phyloP scores from a whole-genome alignment of 2,329 filamentous ascomycete species.

The Penicillium sp. region DNA sequence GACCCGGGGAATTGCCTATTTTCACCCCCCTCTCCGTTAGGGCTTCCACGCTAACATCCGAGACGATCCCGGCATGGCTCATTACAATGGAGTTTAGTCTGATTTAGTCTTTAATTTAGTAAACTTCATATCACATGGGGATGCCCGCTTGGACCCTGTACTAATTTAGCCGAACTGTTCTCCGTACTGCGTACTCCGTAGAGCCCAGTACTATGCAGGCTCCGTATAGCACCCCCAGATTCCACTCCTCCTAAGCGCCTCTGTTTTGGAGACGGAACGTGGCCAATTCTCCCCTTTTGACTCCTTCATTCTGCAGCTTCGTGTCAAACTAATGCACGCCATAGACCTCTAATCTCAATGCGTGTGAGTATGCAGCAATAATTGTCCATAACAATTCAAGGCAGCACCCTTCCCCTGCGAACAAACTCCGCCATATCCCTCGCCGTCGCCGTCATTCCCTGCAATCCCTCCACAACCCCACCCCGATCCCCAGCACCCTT shows the following conservation, averaged over 20 bases:
- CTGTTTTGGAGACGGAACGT: conserved; percentile 15
- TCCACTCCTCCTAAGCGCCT: conserved; percentile 6
- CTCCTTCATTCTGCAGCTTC: neutral
- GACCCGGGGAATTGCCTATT: conserved; percentile 4
- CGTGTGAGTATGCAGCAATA: no score
- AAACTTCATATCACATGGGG: conserved; percentile 1
- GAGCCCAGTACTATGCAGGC: no score
- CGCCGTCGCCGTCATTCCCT: conserved; percentile 8
- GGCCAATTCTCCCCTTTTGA: neutral
- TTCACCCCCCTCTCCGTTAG: conserved; percentile 7
- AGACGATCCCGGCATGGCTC: neutral
- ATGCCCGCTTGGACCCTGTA: neutral
- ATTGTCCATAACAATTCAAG: neutral
- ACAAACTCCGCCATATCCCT: conserved; percentile 22
- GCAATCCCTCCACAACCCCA: conserved; percentile 21
- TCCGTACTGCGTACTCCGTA: neutral
- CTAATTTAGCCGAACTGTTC: neutral
- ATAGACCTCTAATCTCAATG: neutral
- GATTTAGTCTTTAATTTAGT: neutral
- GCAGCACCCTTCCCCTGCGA: conserved; percentile 3
- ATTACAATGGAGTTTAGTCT: no score
- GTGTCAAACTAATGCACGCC: neutral
- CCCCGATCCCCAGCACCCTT: conserved; percentile 12
- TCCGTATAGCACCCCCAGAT: neutral
- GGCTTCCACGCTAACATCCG: conserved; percentile 9